Conservation (phyloP, 192 early-diverging fungal species). For the Spizellomyces sp. region DNA sequence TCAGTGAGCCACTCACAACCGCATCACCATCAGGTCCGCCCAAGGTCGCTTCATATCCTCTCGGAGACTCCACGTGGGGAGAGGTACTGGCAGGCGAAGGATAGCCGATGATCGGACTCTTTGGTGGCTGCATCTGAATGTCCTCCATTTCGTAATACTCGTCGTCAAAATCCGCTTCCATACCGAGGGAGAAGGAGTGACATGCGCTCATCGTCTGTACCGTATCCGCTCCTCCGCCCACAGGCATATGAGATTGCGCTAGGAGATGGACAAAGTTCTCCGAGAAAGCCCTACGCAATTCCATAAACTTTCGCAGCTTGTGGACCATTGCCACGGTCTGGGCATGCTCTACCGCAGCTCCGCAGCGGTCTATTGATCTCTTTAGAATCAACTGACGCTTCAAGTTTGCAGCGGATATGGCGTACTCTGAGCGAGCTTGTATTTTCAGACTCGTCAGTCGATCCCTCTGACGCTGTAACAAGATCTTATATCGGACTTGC, state of each 20-base stretch:
- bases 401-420: conserved; percentile 39
- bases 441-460: conserved; percentile 35
- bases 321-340: conserved; percentile 45
- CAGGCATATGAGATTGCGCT: neutral
- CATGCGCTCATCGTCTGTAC: conserved; percentile 9
- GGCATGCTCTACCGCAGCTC: conserved; percentile 40
- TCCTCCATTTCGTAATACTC: conserved; percentile 17
- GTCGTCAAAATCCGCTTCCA: conserved; percentile 8
- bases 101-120: conserved; percentile 1
- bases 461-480: conserved; percentile 43
- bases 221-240: conserved; percentile 2
- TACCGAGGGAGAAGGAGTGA: neutral
- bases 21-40: neutral
- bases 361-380: conserved; percentile 34
- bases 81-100: neutral
- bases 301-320: conserved; percentile 40
- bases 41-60: neutral
- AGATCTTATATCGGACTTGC: conserved; percentile 34
- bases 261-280: conserved; percentile 41
- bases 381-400: conserved; percentile 44
- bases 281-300: conserved; percentile 43
- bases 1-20: conserved; percentile 1
- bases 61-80: neutral
- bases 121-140: neutral
- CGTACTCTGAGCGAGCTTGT: conserved; percentile 44